Evolutionary conservation across 805 yeast species (phyloP), one percentile per base, ranked within the genome.

Genomic region (Blastobotrys parvus): DNA sequence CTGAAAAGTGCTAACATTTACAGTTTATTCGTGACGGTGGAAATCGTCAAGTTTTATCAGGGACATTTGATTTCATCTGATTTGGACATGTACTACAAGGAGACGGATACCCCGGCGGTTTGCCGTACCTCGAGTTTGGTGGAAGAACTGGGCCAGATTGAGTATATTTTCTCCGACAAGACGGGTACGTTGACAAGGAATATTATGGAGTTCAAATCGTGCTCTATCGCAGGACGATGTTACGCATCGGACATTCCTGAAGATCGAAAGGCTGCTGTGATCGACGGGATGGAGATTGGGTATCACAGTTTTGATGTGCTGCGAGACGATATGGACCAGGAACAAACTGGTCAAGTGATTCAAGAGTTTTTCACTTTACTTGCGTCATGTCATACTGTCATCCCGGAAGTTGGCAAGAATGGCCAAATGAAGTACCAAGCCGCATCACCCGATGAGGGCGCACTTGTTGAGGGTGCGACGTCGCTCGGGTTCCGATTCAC

Each of bases 381-480:
- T 46, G 86, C 97, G 32, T 79, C 95, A 0, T 92, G 98, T 61
- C 99, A 92, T 57, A 94, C 99, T 0, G 99, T 92, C 33, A 92
- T 92, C 48, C 99, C 99, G 0, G 98, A 92, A 61, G 68, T 74
- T 16, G 72, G 71, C 47, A 59, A 57, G 15, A 55, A 56, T 29
- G 66, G 63, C 4, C 44, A 44, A 25, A 80, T 92, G 49, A 89
- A 86, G 60, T 92, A 94, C 61, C 99, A 92, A 64, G 98, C 99
- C 1, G 96, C 98, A 0, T 89, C 97, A 0, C 98, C 98, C 0
- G 99, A 92, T 67, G 98, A 94, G 68, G 98, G 98, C 41, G 99
- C 99, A 0, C 70, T 92, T 48, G 99, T 92, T 2, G 88, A 89
- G 55, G 99, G 99, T 45, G 97, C 95, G 15, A 92, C 97, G 0